A percentile compares a stretch with the other conserved stretches of the same genome.
These are phyloP conservation scores for Zymoseptoria ardabiliae DNA, from an alignment of 2,329 filamentous ascomycete genomes.

Conservation along the genomic window DNA sequence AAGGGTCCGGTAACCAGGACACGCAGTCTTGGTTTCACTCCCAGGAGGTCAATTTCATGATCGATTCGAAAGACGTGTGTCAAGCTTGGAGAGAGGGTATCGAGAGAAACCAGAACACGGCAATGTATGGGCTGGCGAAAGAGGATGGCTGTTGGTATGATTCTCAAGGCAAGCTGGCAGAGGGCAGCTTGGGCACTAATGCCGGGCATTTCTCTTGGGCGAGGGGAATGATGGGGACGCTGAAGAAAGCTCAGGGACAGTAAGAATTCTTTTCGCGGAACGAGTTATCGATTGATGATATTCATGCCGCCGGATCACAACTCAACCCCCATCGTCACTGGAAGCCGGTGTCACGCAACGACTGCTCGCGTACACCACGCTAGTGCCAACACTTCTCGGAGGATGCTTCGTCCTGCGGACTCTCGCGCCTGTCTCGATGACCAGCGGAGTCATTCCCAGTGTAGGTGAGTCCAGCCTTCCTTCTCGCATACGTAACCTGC, in stretches of 20 bases:
- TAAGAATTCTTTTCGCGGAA: neutral
- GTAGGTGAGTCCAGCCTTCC: neutral
- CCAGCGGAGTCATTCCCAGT: neutral
- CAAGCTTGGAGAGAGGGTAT: slow-evolving; percentile 54
- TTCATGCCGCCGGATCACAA: too few relatives aligned
- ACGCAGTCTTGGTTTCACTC: slow-evolving; percentile 74
- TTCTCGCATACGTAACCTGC: neutral
- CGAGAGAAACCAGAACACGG: slow-evolving; percentile 60
- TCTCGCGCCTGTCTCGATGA: neutral
- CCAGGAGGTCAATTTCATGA: slow-evolving; percentile 70
- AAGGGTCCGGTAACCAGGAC: slow-evolving; percentile 73
- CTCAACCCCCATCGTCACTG: neutral
- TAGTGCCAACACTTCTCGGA: neutral
- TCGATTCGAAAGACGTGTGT: slow-evolving; percentile 59
- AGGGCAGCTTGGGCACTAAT: slow-evolving; percentile 38
- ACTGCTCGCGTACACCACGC: neutral
- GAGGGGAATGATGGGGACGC: slow-evolving; percentile 14
- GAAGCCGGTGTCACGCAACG: neutral
- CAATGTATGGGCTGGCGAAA: slow-evolving; percentile 47
- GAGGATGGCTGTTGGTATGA: slow-evolving; percentile 59
- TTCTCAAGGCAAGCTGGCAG: slow-evolving; percentile 32
- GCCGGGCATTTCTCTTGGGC: slow-evolving; percentile 17
- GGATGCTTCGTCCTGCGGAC: neutral
- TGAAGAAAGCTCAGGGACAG: slow-evolving; percentile 15
- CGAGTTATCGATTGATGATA: too few relatives aligned